Percentiles rank a stretch among this genome's conserved stretches.
phyloP scores from a whole-genome alignment of 2,329 filamentous ascomycete species.

The Cladophialophora chaetospira region DNA sequence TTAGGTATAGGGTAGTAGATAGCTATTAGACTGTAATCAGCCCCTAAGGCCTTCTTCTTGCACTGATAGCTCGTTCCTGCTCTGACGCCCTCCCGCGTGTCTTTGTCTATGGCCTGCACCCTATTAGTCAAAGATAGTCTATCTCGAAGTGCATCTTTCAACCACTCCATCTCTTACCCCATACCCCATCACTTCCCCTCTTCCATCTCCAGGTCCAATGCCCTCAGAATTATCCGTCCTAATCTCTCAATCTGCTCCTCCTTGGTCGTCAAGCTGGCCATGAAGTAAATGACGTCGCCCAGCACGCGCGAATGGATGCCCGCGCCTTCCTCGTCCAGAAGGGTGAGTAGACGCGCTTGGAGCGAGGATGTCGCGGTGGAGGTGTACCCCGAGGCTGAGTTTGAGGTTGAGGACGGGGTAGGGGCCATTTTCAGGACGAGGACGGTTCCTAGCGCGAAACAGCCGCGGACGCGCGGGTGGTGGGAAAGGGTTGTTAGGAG shows the following conservation, averaged over 20 bases:
- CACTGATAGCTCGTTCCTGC: too few relatives aligned
- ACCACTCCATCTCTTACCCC: neutral
- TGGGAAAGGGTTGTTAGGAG: constrained; percentile 64
- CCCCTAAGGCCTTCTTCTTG: too few relatives aligned
- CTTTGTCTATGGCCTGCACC: too few relatives aligned
- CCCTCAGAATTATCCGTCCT: constrained; percentile 24
- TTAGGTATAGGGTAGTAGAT: too few relatives aligned
- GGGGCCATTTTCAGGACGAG: constrained; percentile 62
- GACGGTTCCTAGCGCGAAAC: constrained; percentile 74
- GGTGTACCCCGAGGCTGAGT: constrained; percentile 57
- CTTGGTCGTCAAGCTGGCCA: constrained; percentile 58
- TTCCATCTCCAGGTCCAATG: constrained; percentile 24
- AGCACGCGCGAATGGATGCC: constrained; percentile 62
- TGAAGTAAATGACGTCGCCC: constrained; percentile 63
- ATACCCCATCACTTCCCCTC: neutral
- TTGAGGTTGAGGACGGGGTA: too few relatives aligned
- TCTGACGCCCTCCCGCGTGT: too few relatives aligned
- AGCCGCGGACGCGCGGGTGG: constrained; percentile 59
- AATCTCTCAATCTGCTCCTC: constrained; percentile 36
- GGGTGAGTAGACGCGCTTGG: constrained; percentile 51
- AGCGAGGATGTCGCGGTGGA: constrained; percentile 58
- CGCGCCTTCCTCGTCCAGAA: constrained; percentile 41
- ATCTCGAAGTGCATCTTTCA: too few relatives aligned
- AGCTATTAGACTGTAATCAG: too few relatives aligned
- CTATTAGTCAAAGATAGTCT: too few relatives aligned